Percentiles rank a stretch among this genome's conserved stretches.
phyloP scores from a whole-genome alignment of 2,329 filamentous ascomycete species.

The Fusarium circinatum region DNA sequence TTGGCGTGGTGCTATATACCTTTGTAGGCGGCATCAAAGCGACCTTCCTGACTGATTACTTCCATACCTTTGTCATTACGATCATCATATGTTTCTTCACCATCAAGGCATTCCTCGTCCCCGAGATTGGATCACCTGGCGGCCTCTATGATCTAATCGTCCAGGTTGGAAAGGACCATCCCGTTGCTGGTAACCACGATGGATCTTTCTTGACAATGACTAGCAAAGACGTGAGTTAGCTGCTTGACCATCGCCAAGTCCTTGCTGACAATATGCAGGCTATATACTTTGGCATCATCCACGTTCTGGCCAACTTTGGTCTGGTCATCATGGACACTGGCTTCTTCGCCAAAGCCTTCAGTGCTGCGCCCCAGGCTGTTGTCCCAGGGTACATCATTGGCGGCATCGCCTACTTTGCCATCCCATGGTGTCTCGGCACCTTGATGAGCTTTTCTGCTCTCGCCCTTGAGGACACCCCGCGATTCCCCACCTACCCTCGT shows the following conservation, averaged over 20 bases:
- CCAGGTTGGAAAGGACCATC: conserved; percentile 54
- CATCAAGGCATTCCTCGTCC: conserved; percentile 56
- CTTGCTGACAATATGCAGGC: conserved; percentile 44
- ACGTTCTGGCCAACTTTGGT: conserved; percentile 61
- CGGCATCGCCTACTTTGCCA: conserved; percentile 63
- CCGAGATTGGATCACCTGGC: conserved; percentile 59
- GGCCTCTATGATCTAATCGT: conserved; percentile 62
- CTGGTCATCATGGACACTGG: conserved; percentile 66
- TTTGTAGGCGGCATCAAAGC: conserved; percentile 55
- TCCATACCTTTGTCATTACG: conserved; percentile 65
- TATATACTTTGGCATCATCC: conserved; percentile 61
- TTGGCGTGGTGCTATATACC: conserved; percentile 53
- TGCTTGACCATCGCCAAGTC: no score
- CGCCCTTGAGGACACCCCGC: conserved; percentile 57
- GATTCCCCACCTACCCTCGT: conserved; percentile 65
- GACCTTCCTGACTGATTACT: conserved; percentile 60
- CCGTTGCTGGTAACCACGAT: conserved; percentile 61
- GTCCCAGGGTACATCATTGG: conserved; percentile 64
- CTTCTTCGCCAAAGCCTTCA: conserved; percentile 65
- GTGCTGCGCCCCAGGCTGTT: conserved; percentile 56
- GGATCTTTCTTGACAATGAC: conserved; percentile 66
- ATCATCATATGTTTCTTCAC: conserved; percentile 62
- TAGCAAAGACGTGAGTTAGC: conserved; percentile 55
- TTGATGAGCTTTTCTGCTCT: conserved; percentile 60
- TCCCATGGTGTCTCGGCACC: conserved; percentile 64